Conservation (phyloP, 257 asterid species). For the Handroanthus guayacan region DNA sequence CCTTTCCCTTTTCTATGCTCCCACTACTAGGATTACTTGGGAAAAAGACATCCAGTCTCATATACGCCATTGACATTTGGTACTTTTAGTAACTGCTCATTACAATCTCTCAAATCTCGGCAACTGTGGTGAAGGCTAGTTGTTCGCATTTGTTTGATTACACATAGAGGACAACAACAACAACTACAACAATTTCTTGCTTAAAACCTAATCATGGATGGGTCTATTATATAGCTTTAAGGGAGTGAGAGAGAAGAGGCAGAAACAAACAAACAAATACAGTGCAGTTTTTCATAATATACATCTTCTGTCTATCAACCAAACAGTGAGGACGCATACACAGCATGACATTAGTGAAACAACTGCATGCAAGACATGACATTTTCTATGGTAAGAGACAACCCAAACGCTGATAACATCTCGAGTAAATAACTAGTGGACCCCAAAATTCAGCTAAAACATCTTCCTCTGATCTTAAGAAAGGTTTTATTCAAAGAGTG, state of each 20-base stretch:
- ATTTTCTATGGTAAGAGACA: neutral
- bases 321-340: neutral
- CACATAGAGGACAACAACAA: neutral
- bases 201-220: conserved; percentile 18
- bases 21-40: neutral
- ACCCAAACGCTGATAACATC: conserved; percentile 4
- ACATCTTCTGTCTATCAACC: conserved; percentile 14
- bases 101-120: conserved; percentile 1
- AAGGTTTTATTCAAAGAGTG: conserved; percentile 7
- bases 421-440: neutral
- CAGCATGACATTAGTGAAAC: neutral
- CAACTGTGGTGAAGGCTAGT: neutral
- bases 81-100: neutral
- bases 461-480: conserved; percentile 8
- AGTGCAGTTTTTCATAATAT: neutral
- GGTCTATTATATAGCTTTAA: neutral
- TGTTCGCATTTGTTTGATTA: neutral
- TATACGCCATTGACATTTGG: neutral
- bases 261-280: neutral
- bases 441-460: neutral
- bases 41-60: neutral
- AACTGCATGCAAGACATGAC: neutral
- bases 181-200: neutral
- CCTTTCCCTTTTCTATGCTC: conserved; percentile 1
- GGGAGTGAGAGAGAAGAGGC: neutral